phyloP scores from a whole-genome alignment of 2,329 filamentous ascomycete species.

The Xylariaceae sp. region DNA sequence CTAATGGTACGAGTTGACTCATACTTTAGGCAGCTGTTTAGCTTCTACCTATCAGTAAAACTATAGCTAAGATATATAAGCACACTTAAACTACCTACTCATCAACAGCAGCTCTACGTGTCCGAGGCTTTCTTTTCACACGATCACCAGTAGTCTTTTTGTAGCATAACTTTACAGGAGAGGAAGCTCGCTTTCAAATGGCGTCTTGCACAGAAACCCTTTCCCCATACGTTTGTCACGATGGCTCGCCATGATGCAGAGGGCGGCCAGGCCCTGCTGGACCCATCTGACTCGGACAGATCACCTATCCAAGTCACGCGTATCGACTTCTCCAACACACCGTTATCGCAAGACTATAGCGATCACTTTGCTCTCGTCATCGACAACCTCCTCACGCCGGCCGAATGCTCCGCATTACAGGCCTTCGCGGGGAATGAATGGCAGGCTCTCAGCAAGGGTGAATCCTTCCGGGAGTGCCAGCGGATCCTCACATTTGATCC shows the following conservation, averaged over 20 bases:
- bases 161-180: too few relatives aligned
- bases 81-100: too few relatives aligned
- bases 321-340: conserved; percentile 20
- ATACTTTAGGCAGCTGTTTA: too few relatives aligned
- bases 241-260: conserved; percentile 12
- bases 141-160: too few relatives aligned
- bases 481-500: conserved; percentile 20
- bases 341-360: conserved; percentile 17
- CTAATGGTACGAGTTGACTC: too few relatives aligned
- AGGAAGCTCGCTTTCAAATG: too few relatives aligned
- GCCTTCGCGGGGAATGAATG: conserved; percentile 16
- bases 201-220: too few relatives aligned
- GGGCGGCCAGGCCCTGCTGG: conserved; percentile 11
- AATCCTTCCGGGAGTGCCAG: conserved; percentile 21
- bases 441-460: conserved; percentile 18
- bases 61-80: too few relatives aligned
- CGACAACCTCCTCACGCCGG: conserved; percentile 21
- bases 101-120: too few relatives aligned
- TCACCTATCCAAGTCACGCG: conserved; percentile 10
- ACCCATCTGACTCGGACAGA: conserved; percentile 6
- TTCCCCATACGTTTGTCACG: conserved; percentile 2
- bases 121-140: too few relatives aligned
- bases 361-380: conserved; percentile 22
- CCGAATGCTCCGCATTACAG: conserved; percentile 17
- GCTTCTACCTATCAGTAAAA: too few relatives aligned